Base-by-base conservation (phyloP, 345 rosid genomes). In the Eucalyptus tenuipes region DNA sequence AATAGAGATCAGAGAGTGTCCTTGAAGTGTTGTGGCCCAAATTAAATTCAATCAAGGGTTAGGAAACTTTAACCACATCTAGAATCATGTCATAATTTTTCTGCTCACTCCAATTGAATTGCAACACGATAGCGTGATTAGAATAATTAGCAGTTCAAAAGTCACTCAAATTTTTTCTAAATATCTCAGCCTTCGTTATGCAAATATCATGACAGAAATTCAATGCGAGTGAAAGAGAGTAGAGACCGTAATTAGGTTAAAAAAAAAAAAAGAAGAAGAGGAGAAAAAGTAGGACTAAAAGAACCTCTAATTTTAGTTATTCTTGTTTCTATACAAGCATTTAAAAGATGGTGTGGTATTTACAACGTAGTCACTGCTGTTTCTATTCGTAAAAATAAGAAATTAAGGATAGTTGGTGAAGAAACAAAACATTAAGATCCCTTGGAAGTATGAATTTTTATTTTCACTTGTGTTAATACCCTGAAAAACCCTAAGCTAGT, bases 61-160 rank as follows among this genome's bases (percentile, higher is more conserved):
- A 68, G 44, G 24, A 33, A 16, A 68, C 13, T 68, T 17, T 13
- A 61, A 29, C 33, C 17, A 3, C 33, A 61, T 61, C n/a, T 13
- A 61, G 22, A 68, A 16, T 33, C 80, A 8, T 33, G 80, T 40
- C 44, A 33, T 17, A 68, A 33, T 68, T 33, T 61, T 17, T 2
- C 0, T 68, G 42, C 24, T 33, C 6, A 2, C 42, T 68, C 4
- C 1, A 68, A 68, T 68, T 33, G 24, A 68, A 31, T 68, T 17
- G 44, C 80, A 33, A 68, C 0, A 24, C 24, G 0, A 33, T 33
- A 8, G 42, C 24, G 0, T 68, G 22, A 68, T 33, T 1, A 8
- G 7, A 33, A 16, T 9, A 33, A 17, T 68, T 68, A 17, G 80
- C 24, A 2, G 2, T 17, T 68, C 80, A 68, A 71, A 1, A 33